Evolutionary conservation across 2,329 filamentous ascomycete genomes (phyloP).

Genomic region (Colletotrichum tofieldiae): DNA sequence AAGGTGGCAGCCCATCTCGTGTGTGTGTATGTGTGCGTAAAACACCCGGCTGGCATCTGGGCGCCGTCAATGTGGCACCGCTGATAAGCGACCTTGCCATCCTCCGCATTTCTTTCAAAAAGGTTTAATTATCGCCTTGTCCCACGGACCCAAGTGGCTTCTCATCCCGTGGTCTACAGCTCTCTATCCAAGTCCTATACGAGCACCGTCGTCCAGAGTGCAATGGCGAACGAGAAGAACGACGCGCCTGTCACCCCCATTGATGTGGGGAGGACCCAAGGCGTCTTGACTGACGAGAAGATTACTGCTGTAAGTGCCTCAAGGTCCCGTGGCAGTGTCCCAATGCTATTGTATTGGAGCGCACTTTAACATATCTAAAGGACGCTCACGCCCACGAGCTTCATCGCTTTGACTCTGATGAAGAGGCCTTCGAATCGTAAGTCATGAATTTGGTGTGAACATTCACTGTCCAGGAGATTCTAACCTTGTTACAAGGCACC

Average conservation of each 20-base stretch:
- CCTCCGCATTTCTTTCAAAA: not conserved
- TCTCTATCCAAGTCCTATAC: constrained; percentile 6
- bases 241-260: constrained; percentile 29
- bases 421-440: constrained; percentile 38
- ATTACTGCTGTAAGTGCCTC: constrained; percentile 22
- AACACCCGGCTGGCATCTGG: constrained; percentile 24
- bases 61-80: constrained; percentile 30
- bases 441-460: not conserved
- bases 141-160: not conserved
- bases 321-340: not conserved
- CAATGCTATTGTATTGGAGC: not conserved
- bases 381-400: constrained; percentile 20
- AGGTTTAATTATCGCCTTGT: constrained; percentile 27
- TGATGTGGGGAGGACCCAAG: constrained; percentile 30
- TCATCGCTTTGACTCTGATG: constrained; percentile 31
- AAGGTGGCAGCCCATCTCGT: constrained; percentile 7
- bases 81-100: constrained; percentile 37
- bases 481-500: constrained; percentile 31
- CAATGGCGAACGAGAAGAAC: constrained; percentile 40
- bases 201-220: constrained; percentile 12
- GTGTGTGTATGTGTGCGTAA: not conserved
- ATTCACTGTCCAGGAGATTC: not conserved
- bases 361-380: not conserved
- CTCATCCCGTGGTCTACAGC: not conserved
- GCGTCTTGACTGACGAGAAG: constrained; percentile 39